A percentile compares a stretch with the other conserved stretches of the same genome.
Evolutionary conservation across 169 alveolate species (phyloP).

Genomic region (Plasmodium billcollinsi): DNA sequence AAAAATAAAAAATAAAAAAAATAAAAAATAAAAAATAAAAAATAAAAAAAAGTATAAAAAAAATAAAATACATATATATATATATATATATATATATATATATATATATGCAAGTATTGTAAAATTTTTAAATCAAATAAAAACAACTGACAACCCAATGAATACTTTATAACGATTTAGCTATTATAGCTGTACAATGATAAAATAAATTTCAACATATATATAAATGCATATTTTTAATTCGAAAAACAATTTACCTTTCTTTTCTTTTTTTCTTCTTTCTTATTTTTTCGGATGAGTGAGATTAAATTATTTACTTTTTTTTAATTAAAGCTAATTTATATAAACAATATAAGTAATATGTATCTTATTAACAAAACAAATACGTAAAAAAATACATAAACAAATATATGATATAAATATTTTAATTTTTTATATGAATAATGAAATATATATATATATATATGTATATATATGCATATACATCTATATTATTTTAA

Average conservation of each 20-base stretch:
- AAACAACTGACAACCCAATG: neutral
- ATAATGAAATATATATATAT: neutral
- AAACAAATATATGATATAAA: too few species aligned
- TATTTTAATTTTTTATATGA: neutral
- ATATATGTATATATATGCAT: neutral
- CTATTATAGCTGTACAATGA: conserved; percentile 11
- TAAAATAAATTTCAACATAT: conserved; percentile 9
- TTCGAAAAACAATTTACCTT: neutral
- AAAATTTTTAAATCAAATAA: conserved; percentile 25
- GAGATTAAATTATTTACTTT: neutral
- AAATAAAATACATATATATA: too few species aligned
- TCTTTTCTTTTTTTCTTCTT: neutral
- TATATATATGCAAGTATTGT: neutral
- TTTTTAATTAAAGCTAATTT: conserved; percentile 30
- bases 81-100: too few species aligned
- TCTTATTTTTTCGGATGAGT: too few species aligned
- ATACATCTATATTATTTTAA: neutral
- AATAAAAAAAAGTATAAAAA: too few species aligned
- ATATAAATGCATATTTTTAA: neutral
- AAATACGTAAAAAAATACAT: neutral
- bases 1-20: too few species aligned
- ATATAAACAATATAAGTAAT: neutral
- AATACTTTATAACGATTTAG: neutral
- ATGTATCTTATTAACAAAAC: neutral
- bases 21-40: too few species aligned